Conservation (phyloP, 2,329 filamentous ascomycete genomes). For the Penicillium brevicompactum region DNA sequence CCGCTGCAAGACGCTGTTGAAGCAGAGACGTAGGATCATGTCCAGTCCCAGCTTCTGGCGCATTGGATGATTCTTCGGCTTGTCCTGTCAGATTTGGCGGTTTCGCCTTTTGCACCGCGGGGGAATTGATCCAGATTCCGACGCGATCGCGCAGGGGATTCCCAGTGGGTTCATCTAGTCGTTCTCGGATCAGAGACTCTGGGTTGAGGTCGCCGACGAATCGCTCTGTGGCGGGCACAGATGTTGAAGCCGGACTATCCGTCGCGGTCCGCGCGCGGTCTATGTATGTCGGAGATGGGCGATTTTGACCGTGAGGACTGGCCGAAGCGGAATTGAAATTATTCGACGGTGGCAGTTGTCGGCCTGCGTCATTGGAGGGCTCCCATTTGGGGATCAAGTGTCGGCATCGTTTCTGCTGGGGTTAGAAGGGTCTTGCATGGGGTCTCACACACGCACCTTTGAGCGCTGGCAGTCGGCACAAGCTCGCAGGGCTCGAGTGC, state of each 20-base stretch:
- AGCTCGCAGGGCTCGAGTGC: constrained; percentile 33
- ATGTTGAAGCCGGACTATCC: constrained; percentile 7
- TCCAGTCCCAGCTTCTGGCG: background rate
- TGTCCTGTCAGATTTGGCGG: constrained; percentile 3
- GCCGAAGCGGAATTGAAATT: background rate
- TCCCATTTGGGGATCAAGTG: constrained; percentile 23
- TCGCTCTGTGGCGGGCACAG: constrained; percentile 26
- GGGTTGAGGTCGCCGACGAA: constrained; percentile 47
- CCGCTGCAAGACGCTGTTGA: constrained; percentile 26
- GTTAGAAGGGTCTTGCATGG: background rate
- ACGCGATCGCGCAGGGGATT: constrained; percentile 32
- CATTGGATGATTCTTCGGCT: background rate
- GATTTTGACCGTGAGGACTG: background rate
- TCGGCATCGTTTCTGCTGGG: constrained; percentile 35
- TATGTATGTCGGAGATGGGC: background rate
- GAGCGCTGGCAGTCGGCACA: constrained; percentile 36
- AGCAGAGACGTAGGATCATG: constrained; percentile 21
- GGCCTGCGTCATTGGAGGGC: constrained; percentile 1
- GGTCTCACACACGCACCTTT: constrained; percentile 27
- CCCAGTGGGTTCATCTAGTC: constrained; percentile 25
- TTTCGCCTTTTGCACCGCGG: constrained; percentile 13
- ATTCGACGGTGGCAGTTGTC: background rate
- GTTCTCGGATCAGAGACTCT: constrained; percentile 42
- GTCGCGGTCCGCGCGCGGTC: constrained; percentile 3
- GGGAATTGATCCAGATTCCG: constrained; percentile 36